Conservation (phyloP, 2,329 filamentous ascomycete genomes). For the Claviceps africana region DNA sequence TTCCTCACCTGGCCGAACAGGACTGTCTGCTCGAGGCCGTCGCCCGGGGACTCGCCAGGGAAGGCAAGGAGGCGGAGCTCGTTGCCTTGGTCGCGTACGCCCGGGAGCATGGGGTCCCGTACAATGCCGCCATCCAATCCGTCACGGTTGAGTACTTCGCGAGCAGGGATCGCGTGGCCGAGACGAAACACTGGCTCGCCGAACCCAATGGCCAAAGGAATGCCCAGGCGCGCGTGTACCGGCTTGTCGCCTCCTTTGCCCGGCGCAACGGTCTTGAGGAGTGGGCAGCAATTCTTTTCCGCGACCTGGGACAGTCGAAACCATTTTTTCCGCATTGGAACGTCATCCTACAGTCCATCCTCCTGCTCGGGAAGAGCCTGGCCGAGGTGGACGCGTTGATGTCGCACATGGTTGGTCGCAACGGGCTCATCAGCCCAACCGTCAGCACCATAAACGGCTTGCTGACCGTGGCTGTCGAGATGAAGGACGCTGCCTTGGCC, state of each 20-base stretch:
- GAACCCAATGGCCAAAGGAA: slow-evolving; percentile 29
- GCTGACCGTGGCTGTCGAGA: slow-evolving; percentile 57
- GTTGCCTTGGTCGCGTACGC: slow-evolving; percentile 40
- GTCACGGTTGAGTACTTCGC: slow-evolving; percentile 51
- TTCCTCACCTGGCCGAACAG: slow-evolving; percentile 9
- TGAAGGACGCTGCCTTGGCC: slow-evolving; percentile 55
- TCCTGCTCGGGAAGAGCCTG: slow-evolving; percentile 52
- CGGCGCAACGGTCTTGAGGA: slow-evolving; percentile 42
- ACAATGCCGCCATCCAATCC: slow-evolving; percentile 32
- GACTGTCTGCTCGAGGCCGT: slow-evolving; percentile 16
- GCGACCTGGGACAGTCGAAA: slow-evolving; percentile 31
- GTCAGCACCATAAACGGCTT: slow-evolving; percentile 64
- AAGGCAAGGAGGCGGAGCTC: slow-evolving; percentile 45
- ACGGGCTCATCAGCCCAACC: slow-evolving; percentile 41
- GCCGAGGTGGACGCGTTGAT: slow-evolving; percentile 36
- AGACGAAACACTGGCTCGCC: slow-evolving; percentile 54
- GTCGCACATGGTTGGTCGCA: slow-evolving; percentile 56
- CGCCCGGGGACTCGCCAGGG: slow-evolving; percentile 43
- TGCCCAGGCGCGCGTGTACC: slow-evolving; percentile 13
- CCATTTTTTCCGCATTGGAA: slow-evolving; percentile 51
- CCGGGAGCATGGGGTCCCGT: slow-evolving; percentile 30
- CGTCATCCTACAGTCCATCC: slow-evolving; percentile 58
- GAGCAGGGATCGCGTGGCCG: slow-evolving; percentile 37
- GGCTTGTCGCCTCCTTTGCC: slow-evolving; percentile 32
- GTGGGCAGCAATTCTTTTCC: slow-evolving; percentile 50